Evolutionary conservation across 177 flowering plant species (phyloP).

Genomic region (Vitis hybrid): DNA sequence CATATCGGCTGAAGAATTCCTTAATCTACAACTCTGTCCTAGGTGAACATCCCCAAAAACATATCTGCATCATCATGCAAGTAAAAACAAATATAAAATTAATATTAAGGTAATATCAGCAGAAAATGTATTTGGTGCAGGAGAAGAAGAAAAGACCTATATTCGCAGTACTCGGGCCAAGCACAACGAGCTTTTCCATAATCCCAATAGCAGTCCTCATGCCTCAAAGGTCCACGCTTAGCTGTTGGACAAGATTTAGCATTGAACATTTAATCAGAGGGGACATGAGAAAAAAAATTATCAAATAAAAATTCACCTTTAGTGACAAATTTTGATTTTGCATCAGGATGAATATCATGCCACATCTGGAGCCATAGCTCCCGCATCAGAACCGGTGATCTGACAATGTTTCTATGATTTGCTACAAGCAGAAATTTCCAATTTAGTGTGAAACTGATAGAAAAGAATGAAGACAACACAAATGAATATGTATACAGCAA

Average conservation of each 20-base stretch:
- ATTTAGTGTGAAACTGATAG: neutral
- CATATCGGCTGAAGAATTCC: constrained; percentile 58
- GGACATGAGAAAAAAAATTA: neutral
- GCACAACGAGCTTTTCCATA: constrained; percentile 99
- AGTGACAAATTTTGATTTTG: constrained; percentile 74
- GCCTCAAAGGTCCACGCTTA: constrained; percentile 91
- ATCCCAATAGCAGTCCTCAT: constrained; percentile 97
- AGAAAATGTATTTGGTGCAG: neutral
- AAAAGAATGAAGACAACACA: neutral
- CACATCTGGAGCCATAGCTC: constrained; percentile 98
- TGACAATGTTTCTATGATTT: constrained; percentile 92
- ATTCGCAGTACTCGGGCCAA: constrained; percentile 92
- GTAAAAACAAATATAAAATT: neutral
- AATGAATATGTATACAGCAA: neutral
- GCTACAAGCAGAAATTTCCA: constrained; percentile 47
- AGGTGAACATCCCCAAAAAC: constrained; percentile 94
- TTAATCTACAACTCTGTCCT: constrained; percentile 95
- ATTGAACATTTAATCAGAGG: constrained; percentile 5
- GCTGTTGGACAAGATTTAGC: constrained; percentile 36
- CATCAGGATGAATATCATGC: constrained; percentile 91
- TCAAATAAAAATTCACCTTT: constrained; percentile 52
- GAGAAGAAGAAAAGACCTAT: constrained; percentile 51
- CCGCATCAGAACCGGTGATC: constrained; percentile 84
- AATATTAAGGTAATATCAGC: neutral
- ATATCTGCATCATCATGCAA: constrained; percentile 53